Conservation (phyloP, 352 stramenopile genomes). For the Plasmopara viticola region DNA sequence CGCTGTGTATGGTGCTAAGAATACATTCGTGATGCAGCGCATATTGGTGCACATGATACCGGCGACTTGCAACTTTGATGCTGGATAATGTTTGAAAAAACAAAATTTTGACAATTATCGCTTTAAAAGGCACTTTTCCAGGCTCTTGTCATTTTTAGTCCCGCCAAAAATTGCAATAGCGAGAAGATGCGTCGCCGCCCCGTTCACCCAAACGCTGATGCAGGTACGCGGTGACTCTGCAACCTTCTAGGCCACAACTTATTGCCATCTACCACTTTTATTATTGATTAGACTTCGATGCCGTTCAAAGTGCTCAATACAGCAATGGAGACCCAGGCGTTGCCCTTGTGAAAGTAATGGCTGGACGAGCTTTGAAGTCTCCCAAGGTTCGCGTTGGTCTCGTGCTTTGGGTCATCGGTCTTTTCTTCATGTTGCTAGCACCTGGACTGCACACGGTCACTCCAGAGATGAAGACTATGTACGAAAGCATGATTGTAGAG, state of each 20-base stretch:
- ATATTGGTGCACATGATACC: too few species aligned
- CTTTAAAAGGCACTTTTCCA: too few species aligned
- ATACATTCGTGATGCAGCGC: too few species aligned
- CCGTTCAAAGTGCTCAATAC: constrained; percentile 24
- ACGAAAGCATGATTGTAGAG: constrained; percentile 68
- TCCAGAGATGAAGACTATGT: constrained; percentile 69
- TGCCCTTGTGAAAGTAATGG: constrained; percentile 47
- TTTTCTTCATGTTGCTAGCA: constrained; percentile 79
- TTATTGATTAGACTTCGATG: constrained; percentile 17
- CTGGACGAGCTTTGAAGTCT: constrained; percentile 46
- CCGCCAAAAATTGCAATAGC: too few species aligned
- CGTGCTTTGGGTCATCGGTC: constrained; percentile 61
- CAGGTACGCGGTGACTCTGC: constrained; percentile 10
- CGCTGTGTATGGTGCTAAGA: too few species aligned
- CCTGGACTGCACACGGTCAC: constrained; percentile 55
- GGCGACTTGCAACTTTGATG: too few species aligned
- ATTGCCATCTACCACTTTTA: constrained; percentile 3
- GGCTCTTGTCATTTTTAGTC: too few species aligned
- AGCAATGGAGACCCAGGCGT: constrained; percentile 35
- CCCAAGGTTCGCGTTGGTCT: constrained; percentile 59
- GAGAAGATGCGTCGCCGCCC: constrained; percentile 31
- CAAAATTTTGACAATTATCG: too few species aligned
- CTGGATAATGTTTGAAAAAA: too few species aligned
- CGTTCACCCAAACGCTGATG: constrained; percentile 14
- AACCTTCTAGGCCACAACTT: not conserved